Base-by-base conservation (phyloP, 768 basidiomycete genomes). In the Mycena metata region DNA sequence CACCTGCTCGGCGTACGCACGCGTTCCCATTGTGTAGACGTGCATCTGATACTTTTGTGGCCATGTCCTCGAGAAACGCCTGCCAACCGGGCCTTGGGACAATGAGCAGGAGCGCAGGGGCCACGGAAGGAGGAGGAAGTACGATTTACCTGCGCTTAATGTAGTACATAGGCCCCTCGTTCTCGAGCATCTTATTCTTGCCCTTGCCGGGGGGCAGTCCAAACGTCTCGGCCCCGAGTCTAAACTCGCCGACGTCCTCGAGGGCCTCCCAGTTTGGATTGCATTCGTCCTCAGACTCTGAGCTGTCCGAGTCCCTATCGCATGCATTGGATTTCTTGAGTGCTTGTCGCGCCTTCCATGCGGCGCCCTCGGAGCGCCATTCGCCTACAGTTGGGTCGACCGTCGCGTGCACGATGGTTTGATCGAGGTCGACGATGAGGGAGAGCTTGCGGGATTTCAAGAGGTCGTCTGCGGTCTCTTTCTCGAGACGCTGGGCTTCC, bases 1-100 rank as follows among this genome's bases (percentile, higher is more conserved):
- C 21, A 99, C 97, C 78, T 96, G 89, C 79, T 96, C 94, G 42
- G 98, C 98, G 79, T 99, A 99, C 50, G 95, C 92, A 50, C 98
- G 90, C 26, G 97, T 98, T 61, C 98, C 98, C 96, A 99, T 99
- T 24, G 97, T 99, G 80, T 99, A 99, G 52, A 99, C 96, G 78
- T 99, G 98, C 96, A 99, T 96, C 81, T 99, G 96, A 79, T 97
- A 99, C 75, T 93, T n/a, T 90, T 56, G 83, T 81, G 41, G 93
- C 86, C 71, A 92, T 87, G 50, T 85, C 83, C 67, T 82, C 81
- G 59, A 99, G 84, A 79, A 99, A 99, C 52, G 88, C 85, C 62
- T 84, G 81, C 81, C 96, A 88, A n/a, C 95, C 94, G 10, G 96
- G 96, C 72, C 96, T 85, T 66, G 17, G 16, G 49, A 62, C 59